Evolutionary conservation across 2,329 filamentous ascomycete genomes (phyloP), one percentile per base, ranked within the genome.

Genomic region (Knufia fluminis): DNA sequence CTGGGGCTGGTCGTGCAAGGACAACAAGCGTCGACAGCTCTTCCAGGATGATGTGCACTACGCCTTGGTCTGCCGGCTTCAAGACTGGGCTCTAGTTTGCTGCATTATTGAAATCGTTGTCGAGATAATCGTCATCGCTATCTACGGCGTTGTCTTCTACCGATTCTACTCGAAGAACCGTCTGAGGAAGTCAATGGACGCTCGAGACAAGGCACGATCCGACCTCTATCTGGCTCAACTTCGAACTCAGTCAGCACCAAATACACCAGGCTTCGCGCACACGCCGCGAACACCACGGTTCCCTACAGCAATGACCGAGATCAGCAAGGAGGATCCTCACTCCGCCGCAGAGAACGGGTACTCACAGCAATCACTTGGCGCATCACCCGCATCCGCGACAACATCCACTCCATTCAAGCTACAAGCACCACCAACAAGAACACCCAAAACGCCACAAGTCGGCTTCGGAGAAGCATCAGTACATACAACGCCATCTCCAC

Each of bases 1-100:
- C 68, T 98, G 92, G 92, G 90, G 91, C 52, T 98, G 92, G 92
- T 81, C 88, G n/a, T 98, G 92, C 67, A 84, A 90, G 50, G 78
- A 94, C 61, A 97, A 96, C 67, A 80, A 83, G 57, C 82, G 91
- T 53, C 73, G 82, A 49, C 70, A 88, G 45, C 71, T 95, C 47
- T 97, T 91, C 66, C 65, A 80, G 54, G 74, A 90, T 50, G 82
- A 92, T 61, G 79, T 98, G 59, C 77, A 92, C 69, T 98, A 97
- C 69, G 80, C 80, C 22, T 83, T 98, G 45, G 78, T 97, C 58
- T 98, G 92, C 73, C 85, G 91, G 61, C 80, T 98, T 61, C 71
- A 96, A 79, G 92, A 94, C 71, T 98, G 92, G 92, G 79, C 85
- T 35, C 77, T 98, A 55, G 85, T 98, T 65, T 98, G 92, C 77